Base-by-base conservation (phyloP, 2,329 filamentous ascomycete species). In the Arthrobotrys pseudoclavata region DNA sequence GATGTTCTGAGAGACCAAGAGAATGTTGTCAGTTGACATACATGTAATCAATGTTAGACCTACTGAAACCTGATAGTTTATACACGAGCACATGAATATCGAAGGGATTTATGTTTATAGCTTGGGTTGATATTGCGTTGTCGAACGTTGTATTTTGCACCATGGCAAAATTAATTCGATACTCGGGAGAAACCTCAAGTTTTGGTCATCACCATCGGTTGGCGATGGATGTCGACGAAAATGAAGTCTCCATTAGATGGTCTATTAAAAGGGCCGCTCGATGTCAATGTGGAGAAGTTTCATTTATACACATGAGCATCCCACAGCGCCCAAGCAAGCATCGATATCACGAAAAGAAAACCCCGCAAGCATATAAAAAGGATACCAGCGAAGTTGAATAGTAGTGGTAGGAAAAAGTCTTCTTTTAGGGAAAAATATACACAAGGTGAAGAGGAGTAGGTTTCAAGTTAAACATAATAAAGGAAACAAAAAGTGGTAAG, bases 371-470 rank as follows among this genome's bases (percentile, higher is more conserved):
- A 37, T 34, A 45, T 29, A 34, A 57, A 52, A 29, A n/a, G n/a
- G n/a, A n/a, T n/a, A 60, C 24, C 20, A 15, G 12, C 31, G 42
- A 42, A 37, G 55, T 69, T 55, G 22, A 53, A 62, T n/a, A 45
- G 15, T 45, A 70, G 29, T 37, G 70, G 29, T 66, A 76, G 57
- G 60, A 70, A 70, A 76, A 66, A 45, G 31, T 52, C 69, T 50
- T 62, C 66, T 76, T 76, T 66, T 67, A 50, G 57, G 60, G 63
- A 69, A 69, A 76, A 76, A 76, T 69, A 76, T 76, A 76, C 66
- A 76, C 72, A 76, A 45, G 66, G 57, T 68, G 70, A 75, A 76
- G 60, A 76, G 72, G 72, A 76, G 72, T 76, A 40, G 57, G 71
- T 69, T 60, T 67, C 63, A 47, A 69, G 45, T 63, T 69, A 76